Evolutionary conservation across 75 land plant genomes (phyloP).

Genomic region (Azolla pinnata): DNA sequence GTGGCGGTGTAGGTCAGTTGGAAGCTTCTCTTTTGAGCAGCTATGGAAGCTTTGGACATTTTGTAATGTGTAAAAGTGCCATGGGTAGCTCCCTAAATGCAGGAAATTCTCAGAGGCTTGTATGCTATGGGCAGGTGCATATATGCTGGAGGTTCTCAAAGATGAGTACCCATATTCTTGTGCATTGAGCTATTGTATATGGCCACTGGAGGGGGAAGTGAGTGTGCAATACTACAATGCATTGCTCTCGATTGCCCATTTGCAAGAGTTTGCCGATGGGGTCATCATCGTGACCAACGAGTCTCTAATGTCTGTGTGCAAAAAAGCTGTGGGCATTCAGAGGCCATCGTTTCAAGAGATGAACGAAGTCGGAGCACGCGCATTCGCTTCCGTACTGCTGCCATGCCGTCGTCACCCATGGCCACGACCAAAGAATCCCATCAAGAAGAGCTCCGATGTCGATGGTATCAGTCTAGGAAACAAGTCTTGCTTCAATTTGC

Average conservation of each 20-base stretch:
- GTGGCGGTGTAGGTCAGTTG: conserved; percentile 32
- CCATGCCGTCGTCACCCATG: conserved; percentile 10
- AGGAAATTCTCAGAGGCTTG: not conserved
- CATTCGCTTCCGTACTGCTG: conserved; percentile 22
- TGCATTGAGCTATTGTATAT: conserved; percentile 26
- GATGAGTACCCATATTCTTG: conserved; percentile 31
- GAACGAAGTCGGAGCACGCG: conserved; percentile 28
- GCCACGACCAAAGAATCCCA: not conserved
- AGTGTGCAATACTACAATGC: conserved; percentile 34
- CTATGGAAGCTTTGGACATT: too few relatives aligned
- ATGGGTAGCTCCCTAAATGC: too few relatives aligned
- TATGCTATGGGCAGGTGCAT: conserved; percentile 27
- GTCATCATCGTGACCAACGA: conserved; percentile 26
- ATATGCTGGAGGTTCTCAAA: conserved; percentile 21
- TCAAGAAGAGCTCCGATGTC: too few relatives aligned
- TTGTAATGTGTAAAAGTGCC: not conserved
- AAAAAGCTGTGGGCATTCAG: conserved; percentile 16
- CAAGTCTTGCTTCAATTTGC: too few relatives aligned
- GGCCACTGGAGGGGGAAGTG: conserved; percentile 34
- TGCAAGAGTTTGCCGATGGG: conserved; percentile 24
- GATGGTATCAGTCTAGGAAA: too few relatives aligned
- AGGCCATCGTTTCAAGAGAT: conserved; percentile 36
- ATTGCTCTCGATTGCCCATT: conserved; percentile 20
- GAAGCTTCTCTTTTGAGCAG: conserved; percentile 6
- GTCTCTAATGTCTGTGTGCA: conserved; percentile 15